Conservation (phyloP, 2,329 filamentous ascomycete genomes). For the Aspergillus viridinutans region DNA sequence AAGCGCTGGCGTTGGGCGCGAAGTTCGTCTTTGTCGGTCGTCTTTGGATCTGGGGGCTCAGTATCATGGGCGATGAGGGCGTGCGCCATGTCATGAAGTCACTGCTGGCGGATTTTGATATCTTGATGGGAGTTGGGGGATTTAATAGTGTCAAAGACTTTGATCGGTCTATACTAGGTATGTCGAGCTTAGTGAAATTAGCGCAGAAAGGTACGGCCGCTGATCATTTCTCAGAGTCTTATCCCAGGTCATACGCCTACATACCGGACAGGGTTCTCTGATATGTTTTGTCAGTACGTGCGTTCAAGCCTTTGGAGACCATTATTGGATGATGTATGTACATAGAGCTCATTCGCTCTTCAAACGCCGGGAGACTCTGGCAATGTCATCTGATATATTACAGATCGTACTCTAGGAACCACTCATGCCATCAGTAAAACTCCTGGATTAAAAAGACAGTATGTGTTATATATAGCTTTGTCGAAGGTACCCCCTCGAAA, state of each 20-base stretch:
- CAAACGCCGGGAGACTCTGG: background rate
- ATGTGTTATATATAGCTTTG: background rate
- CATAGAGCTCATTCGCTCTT: background rate
- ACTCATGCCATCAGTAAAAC: background rate
- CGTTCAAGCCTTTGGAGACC: background rate
- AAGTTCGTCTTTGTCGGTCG: slow-evolving; percentile 60
- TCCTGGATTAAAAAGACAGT: background rate
- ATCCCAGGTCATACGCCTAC: slow-evolving; percentile 40
- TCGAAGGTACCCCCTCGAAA: background rate
- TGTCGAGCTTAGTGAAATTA: slow-evolving; percentile 1
- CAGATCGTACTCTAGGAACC: background rate
- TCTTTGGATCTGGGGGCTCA: slow-evolving; percentile 58
- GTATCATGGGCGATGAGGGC: slow-evolving; percentile 57
- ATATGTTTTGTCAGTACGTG: background rate
- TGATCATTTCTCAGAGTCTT: slow-evolving; percentile 31
- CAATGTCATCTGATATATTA: background rate
- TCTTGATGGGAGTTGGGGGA: slow-evolving; percentile 57
- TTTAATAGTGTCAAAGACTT: slow-evolving; percentile 53
- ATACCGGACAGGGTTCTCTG: slow-evolving; percentile 31
- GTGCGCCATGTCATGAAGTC: slow-evolving; percentile 60
- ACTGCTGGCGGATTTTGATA: slow-evolving; percentile 60
- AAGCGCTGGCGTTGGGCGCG: slow-evolving; percentile 58
- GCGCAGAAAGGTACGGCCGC: background rate
- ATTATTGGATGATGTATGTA: slow-evolving; percentile 4
- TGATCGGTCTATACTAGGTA: slow-evolving; percentile 37